Evolutionary conservation across 1,139 yeast species (phyloP).

Genomic region (Candida tropicalis): DNA sequence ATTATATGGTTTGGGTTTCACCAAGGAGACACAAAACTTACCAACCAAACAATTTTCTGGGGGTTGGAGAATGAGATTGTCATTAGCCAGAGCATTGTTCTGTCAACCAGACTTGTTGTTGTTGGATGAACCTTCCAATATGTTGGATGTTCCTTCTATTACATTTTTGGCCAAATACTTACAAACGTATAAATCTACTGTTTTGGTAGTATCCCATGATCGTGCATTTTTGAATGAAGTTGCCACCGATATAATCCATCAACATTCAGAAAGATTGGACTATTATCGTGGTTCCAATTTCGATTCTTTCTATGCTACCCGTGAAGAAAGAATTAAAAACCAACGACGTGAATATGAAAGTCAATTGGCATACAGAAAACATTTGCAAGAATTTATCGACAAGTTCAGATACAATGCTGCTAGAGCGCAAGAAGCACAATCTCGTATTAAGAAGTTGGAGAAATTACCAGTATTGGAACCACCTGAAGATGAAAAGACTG

Average conservation of each 20-base stretch:
- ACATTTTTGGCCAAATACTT: slow-evolving; percentile 88
- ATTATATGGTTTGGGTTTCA: slow-evolving; percentile 88
- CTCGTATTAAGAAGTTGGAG: slow-evolving; percentile 94
- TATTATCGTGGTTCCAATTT: slow-evolving; percentile 94
- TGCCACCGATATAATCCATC: slow-evolving; percentile 96
- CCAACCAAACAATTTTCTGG: slow-evolving; percentile 95
- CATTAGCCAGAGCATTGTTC: slow-evolving; percentile 96
- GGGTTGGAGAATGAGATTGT: slow-evolving; percentile 99
- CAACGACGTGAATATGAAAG: slow-evolving; percentile 94
- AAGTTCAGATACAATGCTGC: slow-evolving; percentile 97
- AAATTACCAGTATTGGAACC: slow-evolving; percentile 90
- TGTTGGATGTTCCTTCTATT: slow-evolving; percentile 99
- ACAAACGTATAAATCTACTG: slow-evolving; percentile 89
- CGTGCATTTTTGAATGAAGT: slow-evolving; percentile 96
- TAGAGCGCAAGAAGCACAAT: slow-evolving; percentile 95
- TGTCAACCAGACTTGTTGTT: slow-evolving; percentile 93
- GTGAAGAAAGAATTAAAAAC: slow-evolving; percentile 93
- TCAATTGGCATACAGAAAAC: slow-evolving; percentile 95
- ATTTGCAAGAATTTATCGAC: slow-evolving; percentile 91
- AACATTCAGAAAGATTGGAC: slow-evolving; percentile 94
- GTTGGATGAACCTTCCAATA: slow-evolving; percentile 98
- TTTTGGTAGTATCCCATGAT: slow-evolving; percentile 95
- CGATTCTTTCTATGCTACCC: slow-evolving; percentile 88
- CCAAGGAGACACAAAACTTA: slow-evolving; percentile 77
- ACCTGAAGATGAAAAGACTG: slow-evolving; percentile 88